A percentile compares a stretch with the other conserved stretches of the same genome.
Conservation (phyloP, 305 asterid species). For the Solanum hybrid region DNA sequence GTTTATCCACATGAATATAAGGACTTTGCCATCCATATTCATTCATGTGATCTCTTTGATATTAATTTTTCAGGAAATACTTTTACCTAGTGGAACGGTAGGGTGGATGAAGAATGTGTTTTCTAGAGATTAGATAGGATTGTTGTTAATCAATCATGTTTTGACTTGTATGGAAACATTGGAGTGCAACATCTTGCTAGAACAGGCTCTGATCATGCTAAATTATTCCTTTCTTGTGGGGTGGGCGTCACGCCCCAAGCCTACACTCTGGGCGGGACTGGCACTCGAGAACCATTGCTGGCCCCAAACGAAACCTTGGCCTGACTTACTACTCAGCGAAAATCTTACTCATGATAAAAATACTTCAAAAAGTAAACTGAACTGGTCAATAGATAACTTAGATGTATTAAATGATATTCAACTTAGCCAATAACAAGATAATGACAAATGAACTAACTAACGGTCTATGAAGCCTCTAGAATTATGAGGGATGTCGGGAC, state of each 20-base stretch:
- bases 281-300: too few relatives aligned
- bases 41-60: not conserved
- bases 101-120: not conserved
- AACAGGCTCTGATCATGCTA: not conserved
- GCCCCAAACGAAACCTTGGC: too few relatives aligned
- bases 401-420: too few relatives aligned
- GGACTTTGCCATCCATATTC: not conserved
- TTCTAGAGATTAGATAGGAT: not conserved
- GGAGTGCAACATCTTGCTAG: not conserved
- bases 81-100: not conserved
- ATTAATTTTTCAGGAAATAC: not conserved
- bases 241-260: not conserved
- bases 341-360: too few relatives aligned
- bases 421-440: too few relatives aligned
- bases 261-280: too few relatives aligned
- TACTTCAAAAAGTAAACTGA: too few relatives aligned
- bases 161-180: not conserved
- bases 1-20: not conserved
- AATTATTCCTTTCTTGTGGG: not conserved
- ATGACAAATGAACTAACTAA: too few relatives aligned
- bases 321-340: too few relatives aligned
- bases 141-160: not conserved
- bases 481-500: too few relatives aligned
- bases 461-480: too few relatives aligned
- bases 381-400: too few relatives aligned